Conservation (phyloP, 495 filamentous ascomycete species). For the Aspergillus baeticus region DNA sequence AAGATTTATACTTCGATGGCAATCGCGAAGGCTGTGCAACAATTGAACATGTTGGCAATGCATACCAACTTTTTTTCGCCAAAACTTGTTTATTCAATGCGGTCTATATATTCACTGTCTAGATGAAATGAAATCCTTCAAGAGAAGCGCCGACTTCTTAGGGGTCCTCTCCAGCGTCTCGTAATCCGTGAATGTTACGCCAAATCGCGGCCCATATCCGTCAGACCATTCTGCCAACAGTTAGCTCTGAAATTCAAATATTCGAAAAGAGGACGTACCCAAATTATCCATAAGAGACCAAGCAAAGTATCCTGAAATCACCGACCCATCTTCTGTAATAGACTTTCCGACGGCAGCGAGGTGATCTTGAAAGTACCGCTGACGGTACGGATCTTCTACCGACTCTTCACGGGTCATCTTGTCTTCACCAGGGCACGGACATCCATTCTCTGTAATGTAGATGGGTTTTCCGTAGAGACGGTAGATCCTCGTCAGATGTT, state of each 20-base stretch:
- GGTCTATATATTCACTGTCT: no score
- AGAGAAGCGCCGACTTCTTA: slow-evolving; percentile 4
- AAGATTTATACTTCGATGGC: no score
- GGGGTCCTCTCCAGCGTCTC: slow-evolving; percentile 27
- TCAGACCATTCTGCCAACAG: slow-evolving; percentile 52
- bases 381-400: slow-evolving; percentile 64
- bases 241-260: not conserved
- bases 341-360: slow-evolving; percentile 63
- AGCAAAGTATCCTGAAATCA: slow-evolving; percentile 66
- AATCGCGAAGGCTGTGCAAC: no score
- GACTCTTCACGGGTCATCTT: slow-evolving; percentile 60
- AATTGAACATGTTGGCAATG: no score
- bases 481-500: slow-evolving; percentile 67
- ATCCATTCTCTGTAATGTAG: slow-evolving; percentile 76
- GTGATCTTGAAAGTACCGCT: slow-evolving; percentile 66
- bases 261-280: slow-evolving; percentile 12
- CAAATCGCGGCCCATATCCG: slow-evolving; percentile 70
- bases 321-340: slow-evolving; percentile 57
- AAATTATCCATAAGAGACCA: slow-evolving; percentile 68
- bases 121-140: no score
- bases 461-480: slow-evolving; percentile 67
- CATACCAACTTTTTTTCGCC: no score
- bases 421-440: slow-evolving; percentile 65
- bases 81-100: no score
- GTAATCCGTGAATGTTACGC: slow-evolving; percentile 70